Evolutionary conservation across 1,284 basidiomycete species (phyloP), one percentile per base, ranked within the genome.

Genomic region (Austroboletus novae-zelandiae): DNA sequence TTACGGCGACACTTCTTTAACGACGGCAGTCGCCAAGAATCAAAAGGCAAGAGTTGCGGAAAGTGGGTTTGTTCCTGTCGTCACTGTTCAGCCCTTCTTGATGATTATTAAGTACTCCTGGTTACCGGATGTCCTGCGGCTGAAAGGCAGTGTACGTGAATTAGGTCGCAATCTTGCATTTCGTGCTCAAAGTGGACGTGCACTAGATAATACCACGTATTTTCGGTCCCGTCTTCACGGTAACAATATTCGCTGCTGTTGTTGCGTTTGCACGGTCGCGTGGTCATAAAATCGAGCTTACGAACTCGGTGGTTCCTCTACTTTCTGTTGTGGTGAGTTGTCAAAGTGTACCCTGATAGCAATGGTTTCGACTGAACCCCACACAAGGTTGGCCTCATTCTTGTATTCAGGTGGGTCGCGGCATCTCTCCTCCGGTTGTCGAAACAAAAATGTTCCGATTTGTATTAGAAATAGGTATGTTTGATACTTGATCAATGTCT

Each of bases 281-380:
- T 51, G 86, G 84, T 0, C 72, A 78, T 47, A 64, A 72, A 25
- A 68, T 91, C 45, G 71, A 74, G 20, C 71, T 89, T 47, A 80
- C 86, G 9, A 90, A 88, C 65, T 82, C 84, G 6, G 82, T 93
- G 57, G 83, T 94, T 5, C 93, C 92, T 1, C 72, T 96, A 42
- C 76, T 96, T 23, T 91, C 90, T 8, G 90, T 97, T 14, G 94
- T 96, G 55, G 94, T 95, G 55, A 75, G 90, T 69, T 47, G 57
- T 11, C 4, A 11, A 30, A 49, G 40, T 18, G 17, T 27, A 13
- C 64, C 6, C 23, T 29, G 20, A 45, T 39, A 11, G 11, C 13
- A 34, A 43, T 48, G 31, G n/a, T 10, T 8, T 39, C 27, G 14
- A 35, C 49, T 50, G 40, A 50, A 47, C 42, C 42, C 31, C 20